phyloP scores from a whole-genome alignment of 352 stramenopile genomes.

The Phytopythium cucurbitacearum region DNA sequence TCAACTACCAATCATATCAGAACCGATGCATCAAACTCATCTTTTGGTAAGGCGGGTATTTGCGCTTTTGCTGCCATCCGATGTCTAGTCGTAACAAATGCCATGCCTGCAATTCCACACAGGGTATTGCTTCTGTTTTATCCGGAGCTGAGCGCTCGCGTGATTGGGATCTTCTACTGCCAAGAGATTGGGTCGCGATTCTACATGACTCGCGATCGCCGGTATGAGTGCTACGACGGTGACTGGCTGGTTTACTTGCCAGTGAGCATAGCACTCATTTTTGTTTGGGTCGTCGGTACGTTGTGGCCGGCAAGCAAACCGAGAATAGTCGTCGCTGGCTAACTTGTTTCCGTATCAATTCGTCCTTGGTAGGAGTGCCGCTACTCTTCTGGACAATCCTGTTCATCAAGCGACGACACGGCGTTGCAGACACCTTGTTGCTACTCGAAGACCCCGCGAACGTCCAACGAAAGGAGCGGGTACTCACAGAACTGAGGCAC shows the following conservation, averaged over 20 bases:
- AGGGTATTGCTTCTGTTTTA: conserved; percentile 71
- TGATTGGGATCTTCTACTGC: conserved; percentile 73
- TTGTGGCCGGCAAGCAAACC: neutral
- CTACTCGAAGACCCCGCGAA: conserved; percentile 37
- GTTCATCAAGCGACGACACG: conserved; percentile 39
- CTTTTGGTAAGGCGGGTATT: conserved; percentile 38
- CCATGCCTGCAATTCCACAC: conserved; percentile 1
- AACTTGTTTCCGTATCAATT: neutral
- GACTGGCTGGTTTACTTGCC: conserved; percentile 59
- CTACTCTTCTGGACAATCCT: conserved; percentile 71
- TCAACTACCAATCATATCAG: conserved; percentile 71
- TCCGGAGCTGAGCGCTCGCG: conserved; percentile 62
- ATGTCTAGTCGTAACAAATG: neutral
- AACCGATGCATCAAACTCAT: conserved; percentile 78
- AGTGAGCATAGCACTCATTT: conserved; percentile 31
- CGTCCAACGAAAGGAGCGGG: conserved; percentile 31
- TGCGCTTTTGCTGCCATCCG: neutral
- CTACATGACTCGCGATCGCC: conserved; percentile 65
- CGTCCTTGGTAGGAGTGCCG: conserved; percentile 38
- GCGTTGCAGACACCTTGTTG: conserved; percentile 44
- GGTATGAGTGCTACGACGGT: conserved; percentile 46
- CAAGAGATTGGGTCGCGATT: conserved; percentile 54
- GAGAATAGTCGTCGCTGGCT: neutral
- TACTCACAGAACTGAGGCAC: conserved; percentile 42
- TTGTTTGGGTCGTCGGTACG: conserved; percentile 64